Evolutionary conservation across 805 yeast species (phyloP).

Genomic region (Wickerhamiella kurtzmanii): DNA sequence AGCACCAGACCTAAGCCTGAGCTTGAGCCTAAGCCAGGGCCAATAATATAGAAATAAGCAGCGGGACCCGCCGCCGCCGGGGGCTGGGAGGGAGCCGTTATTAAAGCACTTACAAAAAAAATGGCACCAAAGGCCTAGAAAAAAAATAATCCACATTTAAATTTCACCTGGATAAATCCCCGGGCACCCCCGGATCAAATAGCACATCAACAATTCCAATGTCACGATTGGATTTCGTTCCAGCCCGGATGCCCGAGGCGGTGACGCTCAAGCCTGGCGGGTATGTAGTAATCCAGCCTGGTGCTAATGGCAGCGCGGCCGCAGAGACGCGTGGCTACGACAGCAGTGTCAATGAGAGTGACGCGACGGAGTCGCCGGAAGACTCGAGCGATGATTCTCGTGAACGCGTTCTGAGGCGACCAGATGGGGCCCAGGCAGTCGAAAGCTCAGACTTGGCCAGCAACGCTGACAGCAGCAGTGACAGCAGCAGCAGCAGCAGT

Average conservation of each 20-base stretch:
- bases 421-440: neutral
- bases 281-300: slow-evolving; percentile 33
- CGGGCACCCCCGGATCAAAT: neutral
- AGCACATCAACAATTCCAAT: neutral
- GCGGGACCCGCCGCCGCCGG: too few relatives aligned
- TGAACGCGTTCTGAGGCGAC: neutral
- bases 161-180: neutral
- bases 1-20: too few relatives aligned
- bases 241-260: slow-evolving; percentile 44
- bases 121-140: neutral
- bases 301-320: neutral
- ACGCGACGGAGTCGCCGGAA: neutral
- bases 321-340: neutral
- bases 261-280: slow-evolving; percentile 34
- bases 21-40: too few relatives aligned
- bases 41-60: neutral
- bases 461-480: too few relatives aligned
- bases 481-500: neutral
- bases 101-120: neutral
- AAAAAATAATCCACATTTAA: neutral
- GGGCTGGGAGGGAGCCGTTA: neutral
- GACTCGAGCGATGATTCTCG: neutral
- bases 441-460: too few relatives aligned
- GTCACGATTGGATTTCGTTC: slow-evolving; percentile 33
- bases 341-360: neutral